Evolutionary conservation across 768 basidiomycete genomes (phyloP), one percentile per base, ranked within the genome.

Genomic region (Tephrocybe sp.): DNA sequence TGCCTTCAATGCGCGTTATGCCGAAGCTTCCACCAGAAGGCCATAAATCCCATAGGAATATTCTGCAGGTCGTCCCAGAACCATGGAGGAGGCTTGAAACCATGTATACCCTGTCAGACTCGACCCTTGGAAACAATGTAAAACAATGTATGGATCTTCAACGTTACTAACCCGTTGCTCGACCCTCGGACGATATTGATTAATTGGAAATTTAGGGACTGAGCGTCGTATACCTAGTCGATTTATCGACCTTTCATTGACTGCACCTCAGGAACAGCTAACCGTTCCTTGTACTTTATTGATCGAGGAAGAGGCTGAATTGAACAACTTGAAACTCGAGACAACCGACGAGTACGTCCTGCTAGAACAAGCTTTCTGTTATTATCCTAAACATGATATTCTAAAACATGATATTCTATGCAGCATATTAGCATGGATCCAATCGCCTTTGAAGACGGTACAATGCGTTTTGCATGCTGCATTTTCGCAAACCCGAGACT

Each of bases 391-490:
- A n/a, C n/a, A n/a, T n/a, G n/a, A n/a, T n/a, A n/a, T n/a, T n/a
- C n/a, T n/a, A 32, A 32, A 22, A 25, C 9, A 1, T 52, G 25
- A 30, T 7, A 30, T 37, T 13, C 15, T 4, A 37, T 38, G 9
- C n/a, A 26, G 47, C 18, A 83, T 82, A 25, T 61, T 82, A 32
- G 61, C 68, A 21, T 84, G 82, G 82, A 55, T 83, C 13, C 70
- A 71, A 48, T 69, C 79, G 39, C 80, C 82, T 4, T 60, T 86
- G 19, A 71, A 73, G 58, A 83, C 78, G 8, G 69, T 71, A 12
- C 76, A 79, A 60, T 69, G 73, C 9, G 64, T 71, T 27, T 49
- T 80, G 22, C 80, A 81, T 51, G 64, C 76, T 11, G 48, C 75
- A 37, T 70, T 69, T 52, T 76, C 79, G 16, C 62, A 69, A 28